Evolutionary conservation across 2,329 filamentous ascomycete species (phyloP).

Genomic region (Neopestalotiopsis sp.): DNA sequence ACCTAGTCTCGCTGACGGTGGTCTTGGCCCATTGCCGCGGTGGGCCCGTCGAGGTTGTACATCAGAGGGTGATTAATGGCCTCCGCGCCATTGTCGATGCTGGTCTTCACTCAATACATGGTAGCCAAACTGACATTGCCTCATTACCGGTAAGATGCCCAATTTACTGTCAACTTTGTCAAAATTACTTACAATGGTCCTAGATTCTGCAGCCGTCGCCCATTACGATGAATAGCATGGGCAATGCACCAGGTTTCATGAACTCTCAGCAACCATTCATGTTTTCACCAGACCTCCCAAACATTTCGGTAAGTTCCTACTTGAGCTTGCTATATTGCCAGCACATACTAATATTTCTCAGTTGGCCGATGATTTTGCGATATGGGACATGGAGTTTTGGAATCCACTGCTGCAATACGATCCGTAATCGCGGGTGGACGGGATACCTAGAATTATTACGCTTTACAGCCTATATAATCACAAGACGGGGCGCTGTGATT

Average conservation of each 20-base stretch:
- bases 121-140: conserved; percentile 43
- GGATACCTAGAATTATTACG: not conserved
- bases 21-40: conserved; percentile 51
- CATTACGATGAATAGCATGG: conserved; percentile 27
- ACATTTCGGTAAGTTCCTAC: conserved; percentile 26
- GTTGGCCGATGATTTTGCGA: conserved; percentile 33
- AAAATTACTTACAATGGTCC: not conserved
- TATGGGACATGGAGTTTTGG: conserved; percentile 38
- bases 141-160: conserved; percentile 33
- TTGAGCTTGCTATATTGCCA: not conserved
- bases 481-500: not conserved
- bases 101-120: conserved; percentile 49
- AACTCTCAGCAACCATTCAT: conserved; percentile 30
- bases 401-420: conserved; percentile 27
- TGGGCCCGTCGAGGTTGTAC: conserved; percentile 43
- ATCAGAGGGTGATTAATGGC: conserved; percentile 46
- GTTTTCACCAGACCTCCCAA: conserved; percentile 29
- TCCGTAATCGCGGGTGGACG: not conserved
- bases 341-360: conserved; percentile 10
- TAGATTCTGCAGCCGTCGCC: conserved; percentile 15
- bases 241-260: conserved; percentile 25
- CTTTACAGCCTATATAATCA: not conserved
- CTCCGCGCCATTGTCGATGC: conserved; percentile 49
- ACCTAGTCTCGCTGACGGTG: conserved; percentile 53
- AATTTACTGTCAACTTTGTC: not conserved